A percentile compares a stretch with the other conserved stretches of the same genome.
These are phyloP conservation scores for Penicillium fimorum DNA, from an alignment of 495 filamentous ascomycete species.

Conservation along the genomic window DNA sequence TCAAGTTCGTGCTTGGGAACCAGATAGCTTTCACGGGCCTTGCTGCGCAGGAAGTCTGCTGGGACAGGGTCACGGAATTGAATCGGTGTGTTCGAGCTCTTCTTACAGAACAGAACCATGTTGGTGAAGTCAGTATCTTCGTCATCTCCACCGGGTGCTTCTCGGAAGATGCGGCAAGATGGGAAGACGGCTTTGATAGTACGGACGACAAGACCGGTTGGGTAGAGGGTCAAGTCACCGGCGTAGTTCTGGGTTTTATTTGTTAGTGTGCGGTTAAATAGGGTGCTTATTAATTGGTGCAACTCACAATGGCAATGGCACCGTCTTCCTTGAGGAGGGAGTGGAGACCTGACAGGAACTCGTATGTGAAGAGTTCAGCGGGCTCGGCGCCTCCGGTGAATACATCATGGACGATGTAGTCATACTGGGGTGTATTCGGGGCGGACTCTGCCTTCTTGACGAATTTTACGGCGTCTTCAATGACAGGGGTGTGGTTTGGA, in stretches of 20 bases:
- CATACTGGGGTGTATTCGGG: constrained; percentile 54
- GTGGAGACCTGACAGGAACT: constrained; percentile 70
- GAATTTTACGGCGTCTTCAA: constrained; percentile 79
- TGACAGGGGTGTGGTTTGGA: constrained; percentile 71
- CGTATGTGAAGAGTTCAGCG: constrained; percentile 77
- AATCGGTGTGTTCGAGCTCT: constrained; percentile 43
- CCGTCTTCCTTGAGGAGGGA: constrained; percentile 72
- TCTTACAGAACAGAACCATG: constrained; percentile 68
- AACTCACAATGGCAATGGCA: constrained; percentile 82
- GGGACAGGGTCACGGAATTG: constrained; percentile 65
- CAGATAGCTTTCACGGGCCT: constrained; percentile 65
- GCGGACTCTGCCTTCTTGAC: constrained; percentile 53
- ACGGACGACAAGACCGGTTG: constrained; percentile 66
- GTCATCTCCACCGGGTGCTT: constrained; percentile 49
- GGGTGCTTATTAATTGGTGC: not conserved
- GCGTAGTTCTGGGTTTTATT: constrained; percentile 75
- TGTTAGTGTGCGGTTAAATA: not conserved
- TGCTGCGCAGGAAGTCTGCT: constrained; percentile 69
- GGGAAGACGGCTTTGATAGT: constrained; percentile 74
- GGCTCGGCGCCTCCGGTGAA: constrained; percentile 97
- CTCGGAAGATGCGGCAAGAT: constrained; percentile 79
- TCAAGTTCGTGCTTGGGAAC: constrained; percentile 72
- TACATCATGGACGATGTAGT: constrained; percentile 98
- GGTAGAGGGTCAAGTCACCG: constrained; percentile 76
- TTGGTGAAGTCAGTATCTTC: constrained; percentile 76